These are phyloP conservation scores for Anastatica hierochuntica DNA, from an alignment of 345 rosid species.

Conservation along the genomic window DNA sequence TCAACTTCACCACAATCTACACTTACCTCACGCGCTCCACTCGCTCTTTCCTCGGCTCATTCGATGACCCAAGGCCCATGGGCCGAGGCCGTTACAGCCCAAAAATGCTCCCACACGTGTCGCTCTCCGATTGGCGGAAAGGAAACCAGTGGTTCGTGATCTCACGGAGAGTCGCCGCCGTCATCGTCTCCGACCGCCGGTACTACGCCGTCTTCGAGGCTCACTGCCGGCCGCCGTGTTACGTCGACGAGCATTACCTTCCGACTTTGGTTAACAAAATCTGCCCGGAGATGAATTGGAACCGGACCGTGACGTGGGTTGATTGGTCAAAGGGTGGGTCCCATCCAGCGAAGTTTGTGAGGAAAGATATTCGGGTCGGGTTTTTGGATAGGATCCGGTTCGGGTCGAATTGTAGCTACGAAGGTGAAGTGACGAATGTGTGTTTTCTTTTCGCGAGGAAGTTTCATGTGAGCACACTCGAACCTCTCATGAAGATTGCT, in stretches of 20 bases:
- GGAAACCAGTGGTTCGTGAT: slow-evolving; percentile 45
- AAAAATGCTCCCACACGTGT: slow-evolving; percentile 33
- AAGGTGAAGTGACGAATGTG: slow-evolving; percentile 24
- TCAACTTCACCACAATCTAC: slow-evolving; percentile 35
- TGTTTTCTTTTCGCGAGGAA: slow-evolving; percentile 46
- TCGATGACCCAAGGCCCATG: slow-evolving; percentile 31
- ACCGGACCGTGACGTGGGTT: slow-evolving; percentile 42
- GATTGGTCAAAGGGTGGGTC: slow-evolving; percentile 40
- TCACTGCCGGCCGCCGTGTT: slow-evolving; percentile 38
- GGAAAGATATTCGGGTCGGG: slow-evolving; percentile 25
- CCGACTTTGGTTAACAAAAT: slow-evolving; percentile 33
- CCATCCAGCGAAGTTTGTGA: slow-evolving; percentile 33
- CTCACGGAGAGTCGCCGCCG: slow-evolving; percentile 26
- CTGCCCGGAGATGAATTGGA: slow-evolving; percentile 24
- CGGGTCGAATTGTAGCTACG: slow-evolving; percentile 31
- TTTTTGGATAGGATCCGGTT: slow-evolving; percentile 31
- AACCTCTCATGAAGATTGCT: slow-evolving; percentile 32
- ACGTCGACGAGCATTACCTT: slow-evolving; percentile 40
- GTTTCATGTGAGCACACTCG: slow-evolving; percentile 36
- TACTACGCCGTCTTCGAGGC: slow-evolving; percentile 25
- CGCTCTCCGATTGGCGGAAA: slow-evolving; percentile 33
- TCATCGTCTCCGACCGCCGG: slow-evolving; percentile 30
- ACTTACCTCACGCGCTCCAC: slow-evolving; percentile 31
- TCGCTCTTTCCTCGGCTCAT: slow-evolving; percentile 30
- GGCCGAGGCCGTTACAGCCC: slow-evolving; percentile 44